A percentile compares a stretch with the other conserved stretches of the same genome.
phyloP scores from a whole-genome alignment of 352 stramenopile genomes.

The Phytophthora foliorum region DNA sequence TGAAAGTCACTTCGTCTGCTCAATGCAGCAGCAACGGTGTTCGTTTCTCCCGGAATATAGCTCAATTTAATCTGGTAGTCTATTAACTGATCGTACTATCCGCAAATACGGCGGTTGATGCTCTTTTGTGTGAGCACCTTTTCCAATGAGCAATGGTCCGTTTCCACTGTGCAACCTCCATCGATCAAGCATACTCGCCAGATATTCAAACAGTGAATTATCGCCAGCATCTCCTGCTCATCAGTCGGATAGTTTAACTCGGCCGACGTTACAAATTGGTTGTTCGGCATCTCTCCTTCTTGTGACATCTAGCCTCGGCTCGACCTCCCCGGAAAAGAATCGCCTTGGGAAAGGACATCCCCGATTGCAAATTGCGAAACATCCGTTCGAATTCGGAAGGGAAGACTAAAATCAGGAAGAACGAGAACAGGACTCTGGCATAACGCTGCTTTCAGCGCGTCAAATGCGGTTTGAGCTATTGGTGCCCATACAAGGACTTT shows the following conservation, averaged over 20 bases:
- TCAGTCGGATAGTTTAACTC: constrained; percentile 30
- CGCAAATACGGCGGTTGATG: constrained; percentile 3
- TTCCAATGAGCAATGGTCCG: constrained; percentile 3
- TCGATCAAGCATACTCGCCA: constrained; percentile 3
- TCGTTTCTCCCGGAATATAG: constrained; percentile 15
- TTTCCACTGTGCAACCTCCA: constrained; percentile 5
- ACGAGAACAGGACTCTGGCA: neutral
- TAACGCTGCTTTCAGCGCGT: constrained; percentile 1
- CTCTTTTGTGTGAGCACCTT: constrained; percentile 9
- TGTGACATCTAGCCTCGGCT: neutral
- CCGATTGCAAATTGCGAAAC: constrained; percentile 13
- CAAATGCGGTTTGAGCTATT: constrained; percentile 4
- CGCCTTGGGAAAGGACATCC: constrained; percentile 6
- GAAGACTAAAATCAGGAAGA: constrained; percentile 1
- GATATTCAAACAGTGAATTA: constrained; percentile 13
- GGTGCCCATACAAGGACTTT: constrained; percentile 3
- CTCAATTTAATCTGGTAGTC: constrained; percentile 11
- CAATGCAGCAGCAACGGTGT: constrained; percentile 14
- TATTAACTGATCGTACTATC: constrained; percentile 9
- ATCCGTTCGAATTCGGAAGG: constrained; percentile 8
- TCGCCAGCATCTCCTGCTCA: constrained; percentile 21
- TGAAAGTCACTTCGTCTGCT: constrained; percentile 10
- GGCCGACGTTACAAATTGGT: constrained; percentile 13
- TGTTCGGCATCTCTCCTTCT: neutral
- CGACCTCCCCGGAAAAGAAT: constrained; percentile 5